Percentiles rank a stretch among this genome's conserved stretches.
phyloP scores from a whole-genome alignment of 139 green algal genomes.

The Tetraselmis striata region DNA sequence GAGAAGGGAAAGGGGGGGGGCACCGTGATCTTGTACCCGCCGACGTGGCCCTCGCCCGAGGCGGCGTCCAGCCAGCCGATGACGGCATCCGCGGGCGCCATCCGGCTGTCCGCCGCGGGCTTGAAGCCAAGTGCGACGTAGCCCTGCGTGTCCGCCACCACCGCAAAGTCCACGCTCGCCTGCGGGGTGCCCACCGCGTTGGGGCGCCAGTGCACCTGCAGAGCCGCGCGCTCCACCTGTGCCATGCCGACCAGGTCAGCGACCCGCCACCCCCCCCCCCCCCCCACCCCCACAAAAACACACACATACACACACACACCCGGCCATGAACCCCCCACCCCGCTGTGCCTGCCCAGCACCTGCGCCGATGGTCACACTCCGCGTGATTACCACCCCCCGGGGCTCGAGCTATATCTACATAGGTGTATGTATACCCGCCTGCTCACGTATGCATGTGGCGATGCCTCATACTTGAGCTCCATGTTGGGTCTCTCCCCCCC shows the following conservation, averaged over 20 bases:
- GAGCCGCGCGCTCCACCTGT: neutral
- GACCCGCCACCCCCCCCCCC: no score
- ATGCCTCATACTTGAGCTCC: no score
- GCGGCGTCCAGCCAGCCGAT: neutral
- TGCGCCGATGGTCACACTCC: no score
- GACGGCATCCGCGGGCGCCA: neutral
- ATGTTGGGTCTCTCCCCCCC: no score
- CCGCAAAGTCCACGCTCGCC: neutral
- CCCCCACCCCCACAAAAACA: no score
- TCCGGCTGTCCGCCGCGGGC: neutral
- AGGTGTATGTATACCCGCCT: no score
- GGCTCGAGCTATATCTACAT: no score
- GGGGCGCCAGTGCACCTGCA: neutral
- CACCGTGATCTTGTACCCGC: neutral
- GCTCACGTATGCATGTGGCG: no score
- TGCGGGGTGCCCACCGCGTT: neutral
- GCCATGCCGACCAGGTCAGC: neutral
- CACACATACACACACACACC: no score
- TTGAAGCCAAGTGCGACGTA: neutral
- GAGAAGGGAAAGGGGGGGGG: neutral
- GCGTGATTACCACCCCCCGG: no score
- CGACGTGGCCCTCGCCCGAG: neutral
- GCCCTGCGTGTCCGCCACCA: neutral
- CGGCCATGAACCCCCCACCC: no score
- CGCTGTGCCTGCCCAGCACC: no score